Evolutionary conservation across 768 basidiomycete species (phyloP).

Genomic region (Amanita thiersii): DNA sequence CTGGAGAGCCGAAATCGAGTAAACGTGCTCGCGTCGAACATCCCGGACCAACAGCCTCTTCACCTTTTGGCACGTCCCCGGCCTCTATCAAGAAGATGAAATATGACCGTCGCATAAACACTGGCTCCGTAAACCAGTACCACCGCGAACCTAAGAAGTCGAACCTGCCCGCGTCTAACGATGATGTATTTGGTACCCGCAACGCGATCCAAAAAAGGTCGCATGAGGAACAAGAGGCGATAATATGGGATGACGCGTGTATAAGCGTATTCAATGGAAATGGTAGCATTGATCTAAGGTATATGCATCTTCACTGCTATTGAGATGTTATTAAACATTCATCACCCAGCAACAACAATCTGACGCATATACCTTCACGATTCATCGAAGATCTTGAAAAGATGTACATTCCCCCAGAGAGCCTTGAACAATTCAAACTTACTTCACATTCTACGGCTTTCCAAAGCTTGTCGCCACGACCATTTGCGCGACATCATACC

Average conservation of each 20-base stretch:
- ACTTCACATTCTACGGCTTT: slow-evolving; percentile 8
- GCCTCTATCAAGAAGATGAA: slow-evolving; percentile 9
- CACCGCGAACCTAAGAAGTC: slow-evolving; percentile 4
- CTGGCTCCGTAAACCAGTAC: background rate
- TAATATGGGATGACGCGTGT: slow-evolving; percentile 42
- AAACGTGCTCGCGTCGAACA: slow-evolving; percentile 17
- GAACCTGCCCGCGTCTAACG: slow-evolving; percentile 15
- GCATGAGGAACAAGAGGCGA: slow-evolving; percentile 22
- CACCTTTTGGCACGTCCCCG: slow-evolving; percentile 7
- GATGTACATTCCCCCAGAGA: slow-evolving; percentile 35
- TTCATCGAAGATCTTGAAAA: slow-evolving; percentile 38
- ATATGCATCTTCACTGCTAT: slow-evolving; percentile 10
- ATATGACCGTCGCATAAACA: background rate
- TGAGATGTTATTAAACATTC: slow-evolving; percentile 6
- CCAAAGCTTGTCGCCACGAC: slow-evolving; percentile 13
- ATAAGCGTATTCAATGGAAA: slow-evolving; percentile 32
- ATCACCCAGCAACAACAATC: slow-evolving; percentile 23
- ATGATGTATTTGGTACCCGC: slow-evolving; percentile 11
- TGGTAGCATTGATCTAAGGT: slow-evolving; percentile 52
- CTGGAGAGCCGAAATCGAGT: slow-evolving; percentile 7
- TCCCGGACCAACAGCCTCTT: background rate
- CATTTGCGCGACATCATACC: slow-evolving; percentile 25
- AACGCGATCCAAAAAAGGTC: slow-evolving; percentile 10
- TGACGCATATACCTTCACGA: slow-evolving; percentile 42
- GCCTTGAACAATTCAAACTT: slow-evolving; percentile 17